Evolutionary conservation across 345 rosid genomes (phyloP).

Genomic region (Gossypium raimondii): DNA sequence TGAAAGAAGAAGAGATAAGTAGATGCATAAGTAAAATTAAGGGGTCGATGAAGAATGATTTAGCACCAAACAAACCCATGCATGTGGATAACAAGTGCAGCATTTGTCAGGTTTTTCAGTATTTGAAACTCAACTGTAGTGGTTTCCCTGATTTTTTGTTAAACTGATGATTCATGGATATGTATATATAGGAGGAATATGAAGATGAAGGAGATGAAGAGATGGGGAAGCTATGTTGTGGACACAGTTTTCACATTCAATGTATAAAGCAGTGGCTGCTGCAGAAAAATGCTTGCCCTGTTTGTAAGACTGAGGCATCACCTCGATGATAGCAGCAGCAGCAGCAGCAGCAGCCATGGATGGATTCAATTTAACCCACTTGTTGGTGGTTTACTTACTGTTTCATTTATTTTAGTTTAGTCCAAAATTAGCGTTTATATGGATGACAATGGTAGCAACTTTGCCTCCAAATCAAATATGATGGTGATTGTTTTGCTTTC

Average conservation of each 20-base stretch:
- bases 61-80: slow-evolving; percentile 23
- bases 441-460: slow-evolving; percentile 5
- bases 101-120: slow-evolving; percentile 62
- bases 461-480: background rate
- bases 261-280: slow-evolving; percentile 87
- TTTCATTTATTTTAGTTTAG: slow-evolving; percentile 21
- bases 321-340: slow-evolving; percentile 31
- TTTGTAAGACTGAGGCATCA: slow-evolving; percentile 65
- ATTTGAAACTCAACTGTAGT: no score
- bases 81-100: slow-evolving; percentile 66
- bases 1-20: slow-evolving; percentile 71
- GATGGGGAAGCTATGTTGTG: slow-evolving; percentile 67
- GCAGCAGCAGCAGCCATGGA: background rate
- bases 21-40: slow-evolving; percentile 59
- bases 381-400: slow-evolving; percentile 26
- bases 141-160: no score
- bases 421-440: background rate
- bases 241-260: slow-evolving; percentile 68
- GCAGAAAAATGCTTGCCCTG: slow-evolving; percentile 77
- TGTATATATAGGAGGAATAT: slow-evolving; percentile 59
- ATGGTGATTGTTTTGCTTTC: background rate
- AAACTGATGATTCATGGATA: background rate
- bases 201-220: slow-evolving; percentile 59
- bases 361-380: background rate
- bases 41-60: slow-evolving; percentile 31